These are phyloP conservation scores for Candida sp. DNA, from an alignment of 1,139 yeast species.

Conservation along the genomic window DNA sequence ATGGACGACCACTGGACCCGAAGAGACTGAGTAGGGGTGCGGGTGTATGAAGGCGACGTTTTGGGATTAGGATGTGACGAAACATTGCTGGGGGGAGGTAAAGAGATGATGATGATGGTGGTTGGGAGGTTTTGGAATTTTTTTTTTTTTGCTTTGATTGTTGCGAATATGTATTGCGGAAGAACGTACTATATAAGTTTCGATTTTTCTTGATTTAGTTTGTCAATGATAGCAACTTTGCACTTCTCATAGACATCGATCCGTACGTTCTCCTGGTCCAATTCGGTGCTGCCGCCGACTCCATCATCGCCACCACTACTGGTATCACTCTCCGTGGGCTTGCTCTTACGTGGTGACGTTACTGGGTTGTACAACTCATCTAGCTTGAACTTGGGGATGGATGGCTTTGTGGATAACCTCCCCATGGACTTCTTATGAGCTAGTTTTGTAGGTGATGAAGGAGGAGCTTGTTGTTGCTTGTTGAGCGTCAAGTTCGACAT, in stretches of 20 bases:
- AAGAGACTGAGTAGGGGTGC: constrained; percentile 16
- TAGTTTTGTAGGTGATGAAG: constrained; percentile 15
- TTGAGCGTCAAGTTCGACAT: constrained; percentile 1
- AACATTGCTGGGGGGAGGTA: constrained; percentile 4
- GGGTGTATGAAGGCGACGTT: constrained; percentile 3
- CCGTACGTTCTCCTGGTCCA: constrained; percentile 7
- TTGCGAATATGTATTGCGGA: background rate
- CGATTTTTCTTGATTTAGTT: constrained; percentile 22
- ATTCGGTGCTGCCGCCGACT: background rate
- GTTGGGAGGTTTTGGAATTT: background rate
- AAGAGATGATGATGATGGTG: background rate
- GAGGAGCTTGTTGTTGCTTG: background rate
- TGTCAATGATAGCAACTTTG: constrained; percentile 27
- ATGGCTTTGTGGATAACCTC: constrained; percentile 23
- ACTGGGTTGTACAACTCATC: constrained; percentile 31
- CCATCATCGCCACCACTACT: too few species aligned
- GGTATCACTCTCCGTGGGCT: too few species aligned
- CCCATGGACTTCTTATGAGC: constrained; percentile 22
- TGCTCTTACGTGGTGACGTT: constrained; percentile 20
- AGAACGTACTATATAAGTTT: constrained; percentile 1
- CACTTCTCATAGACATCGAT: constrained; percentile 32
- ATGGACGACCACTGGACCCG: constrained; percentile 20
- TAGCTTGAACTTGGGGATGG: constrained; percentile 25
- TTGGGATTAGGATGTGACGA: background rate
- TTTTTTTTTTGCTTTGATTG: background rate